Conservation (phyloP, 192 early-diverging fungal species). For the Geranomyces michiganensis region DNA sequence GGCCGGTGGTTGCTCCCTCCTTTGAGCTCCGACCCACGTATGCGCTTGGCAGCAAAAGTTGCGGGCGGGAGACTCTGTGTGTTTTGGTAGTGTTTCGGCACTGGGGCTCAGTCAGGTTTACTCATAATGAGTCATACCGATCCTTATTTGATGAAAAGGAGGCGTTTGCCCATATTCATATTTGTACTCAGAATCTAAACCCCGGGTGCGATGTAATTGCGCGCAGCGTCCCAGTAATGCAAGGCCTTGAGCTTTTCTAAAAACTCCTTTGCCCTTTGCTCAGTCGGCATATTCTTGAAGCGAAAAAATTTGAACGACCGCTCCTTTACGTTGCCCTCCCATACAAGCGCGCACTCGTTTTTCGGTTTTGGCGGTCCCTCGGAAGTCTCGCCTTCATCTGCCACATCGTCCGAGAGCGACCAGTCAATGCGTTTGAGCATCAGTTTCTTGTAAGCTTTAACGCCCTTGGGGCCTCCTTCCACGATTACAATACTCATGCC, state of each 20-base stretch:
- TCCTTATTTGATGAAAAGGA: too few relatives aligned
- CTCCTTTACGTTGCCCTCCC: slow-evolving; percentile 87
- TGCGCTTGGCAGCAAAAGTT: too few relatives aligned
- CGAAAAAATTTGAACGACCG: slow-evolving; percentile 79
- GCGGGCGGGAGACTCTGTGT: too few relatives aligned
- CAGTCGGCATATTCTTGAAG: slow-evolving; percentile 71
- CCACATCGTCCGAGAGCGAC: slow-evolving; percentile 56
- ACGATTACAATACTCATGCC: slow-evolving; percentile 83
- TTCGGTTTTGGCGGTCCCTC: slow-evolving; percentile 44
- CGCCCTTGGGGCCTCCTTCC: slow-evolving; percentile 87
- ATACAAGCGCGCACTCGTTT: slow-evolving; percentile 89
- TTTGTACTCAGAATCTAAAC: too few relatives aligned
- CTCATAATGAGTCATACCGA: too few relatives aligned
- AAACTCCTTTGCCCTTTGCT: slow-evolving; percentile 71
- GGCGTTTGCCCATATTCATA: too few relatives aligned
- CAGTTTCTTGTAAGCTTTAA: slow-evolving; percentile 93
- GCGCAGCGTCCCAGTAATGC: slow-evolving; percentile 89
- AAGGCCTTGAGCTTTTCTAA: slow-evolving; percentile 71
- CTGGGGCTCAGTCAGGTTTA: too few relatives aligned
- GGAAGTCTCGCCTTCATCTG: slow-evolving; percentile 40
- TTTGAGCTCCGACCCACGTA: too few relatives aligned
- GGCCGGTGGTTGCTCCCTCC: too few relatives aligned
- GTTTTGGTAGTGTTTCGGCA: too few relatives aligned
- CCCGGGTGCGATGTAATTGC: slow-evolving; percentile 43
- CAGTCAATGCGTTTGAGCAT: slow-evolving; percentile 97